A percentile compares a stretch with the other conserved stretches of the same genome.
These are phyloP conservation scores for Wallacemonas sp. DNA, from an alignment of 208 protist genomes.

Conservation along the genomic window DNA sequence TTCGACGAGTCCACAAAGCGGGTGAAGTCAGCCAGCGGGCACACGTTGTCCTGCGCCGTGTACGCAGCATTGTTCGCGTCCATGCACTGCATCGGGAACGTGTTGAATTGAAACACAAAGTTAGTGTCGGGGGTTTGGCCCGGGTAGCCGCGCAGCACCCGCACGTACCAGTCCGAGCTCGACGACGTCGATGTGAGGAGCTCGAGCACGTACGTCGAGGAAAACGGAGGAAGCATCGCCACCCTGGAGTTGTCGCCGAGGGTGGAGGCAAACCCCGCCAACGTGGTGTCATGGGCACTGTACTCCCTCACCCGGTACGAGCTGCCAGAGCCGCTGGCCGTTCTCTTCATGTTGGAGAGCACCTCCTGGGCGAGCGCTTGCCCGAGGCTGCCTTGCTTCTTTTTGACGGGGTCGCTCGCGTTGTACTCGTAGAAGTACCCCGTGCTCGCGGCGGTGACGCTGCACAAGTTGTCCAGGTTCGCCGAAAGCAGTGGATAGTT, in stretches of 20 bases:
- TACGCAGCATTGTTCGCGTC: constrained; percentile 34
- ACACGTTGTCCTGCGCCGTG: constrained; percentile 42
- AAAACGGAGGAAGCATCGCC: constrained; percentile 67
- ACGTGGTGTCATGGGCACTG: constrained; percentile 56
- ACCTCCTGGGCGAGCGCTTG: constrained; percentile 45
- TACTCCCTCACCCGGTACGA: constrained; percentile 65
- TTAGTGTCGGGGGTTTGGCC: constrained; percentile 39
- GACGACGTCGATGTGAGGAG: constrained; percentile 41
- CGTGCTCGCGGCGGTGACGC: constrained; percentile 25
- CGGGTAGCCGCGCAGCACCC: constrained; percentile 49
- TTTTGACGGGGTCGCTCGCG: constrained; percentile 28
- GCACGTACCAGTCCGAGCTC: constrained; percentile 30
- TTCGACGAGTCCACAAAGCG: constrained; percentile 35
- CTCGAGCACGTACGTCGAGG: constrained; percentile 55
- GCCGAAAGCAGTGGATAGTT: constrained; percentile 24
- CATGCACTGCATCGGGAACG: constrained; percentile 51
- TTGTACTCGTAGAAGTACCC: constrained; percentile 31
- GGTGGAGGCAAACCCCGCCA: constrained; percentile 43
- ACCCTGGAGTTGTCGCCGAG: constrained; percentile 44
- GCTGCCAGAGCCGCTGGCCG: constrained; percentile 25
- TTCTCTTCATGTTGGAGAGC: constrained; percentile 38
- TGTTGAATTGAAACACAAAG: constrained; percentile 41
- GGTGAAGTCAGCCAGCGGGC: constrained; percentile 56
- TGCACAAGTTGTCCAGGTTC: constrained; percentile 38
- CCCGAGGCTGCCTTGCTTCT: constrained; percentile 46